Percentiles rank a stretch among this genome's conserved stretches.
phyloP scores from a whole-genome alignment of 495 filamentous ascomycete species.

The Achaetomiella virescens region DNA sequence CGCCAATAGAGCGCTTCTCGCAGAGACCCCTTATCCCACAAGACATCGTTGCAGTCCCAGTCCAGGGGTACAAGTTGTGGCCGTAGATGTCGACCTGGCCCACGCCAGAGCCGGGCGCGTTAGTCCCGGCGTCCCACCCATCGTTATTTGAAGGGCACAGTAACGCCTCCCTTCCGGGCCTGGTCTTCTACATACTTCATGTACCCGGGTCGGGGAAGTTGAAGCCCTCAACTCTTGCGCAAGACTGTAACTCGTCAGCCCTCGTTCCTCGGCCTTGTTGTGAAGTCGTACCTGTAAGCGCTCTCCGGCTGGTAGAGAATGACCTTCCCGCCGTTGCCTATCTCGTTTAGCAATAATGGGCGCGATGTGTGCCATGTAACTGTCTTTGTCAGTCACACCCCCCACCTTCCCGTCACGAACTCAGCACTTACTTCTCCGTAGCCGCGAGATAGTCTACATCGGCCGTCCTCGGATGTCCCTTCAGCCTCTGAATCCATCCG shows the following conservation, averaged over 20 bases:
- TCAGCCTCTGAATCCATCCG: conserved; percentile 52
- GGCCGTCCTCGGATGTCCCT: conserved; percentile 53
- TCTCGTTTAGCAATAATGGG: conserved; percentile 65
- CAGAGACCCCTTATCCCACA: conserved; percentile 44
- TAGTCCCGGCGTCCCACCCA: conserved; percentile 50
- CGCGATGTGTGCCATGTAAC: conserved; percentile 49
- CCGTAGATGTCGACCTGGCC: conserved; percentile 71
- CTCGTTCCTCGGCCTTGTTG: too few species aligned
- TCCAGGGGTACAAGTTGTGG: conserved; percentile 69
- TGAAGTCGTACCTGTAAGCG: conserved; percentile 47
- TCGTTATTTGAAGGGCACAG: conserved; percentile 76
- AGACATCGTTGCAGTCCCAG: conserved; percentile 51
- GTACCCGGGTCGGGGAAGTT: conserved; percentile 54
- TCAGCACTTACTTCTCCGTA: conserved; percentile 46
- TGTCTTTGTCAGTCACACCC: not conserved
- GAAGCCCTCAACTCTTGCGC: not conserved
- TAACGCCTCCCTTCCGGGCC: conserved; percentile 59
- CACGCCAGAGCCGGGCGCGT: conserved; percentile 57
- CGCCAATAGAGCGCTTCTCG: conserved; percentile 34
- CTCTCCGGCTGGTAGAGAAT: conserved; percentile 78
- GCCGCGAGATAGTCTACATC: conserved; percentile 57
- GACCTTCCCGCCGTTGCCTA: conserved; percentile 72
- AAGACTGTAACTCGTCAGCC: not conserved
- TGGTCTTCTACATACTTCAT: conserved; percentile 66
- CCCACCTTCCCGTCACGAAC: conserved; percentile 11